Conservation (phyloP, 306 rosid genomes). For the Comarum palustre region DNA sequence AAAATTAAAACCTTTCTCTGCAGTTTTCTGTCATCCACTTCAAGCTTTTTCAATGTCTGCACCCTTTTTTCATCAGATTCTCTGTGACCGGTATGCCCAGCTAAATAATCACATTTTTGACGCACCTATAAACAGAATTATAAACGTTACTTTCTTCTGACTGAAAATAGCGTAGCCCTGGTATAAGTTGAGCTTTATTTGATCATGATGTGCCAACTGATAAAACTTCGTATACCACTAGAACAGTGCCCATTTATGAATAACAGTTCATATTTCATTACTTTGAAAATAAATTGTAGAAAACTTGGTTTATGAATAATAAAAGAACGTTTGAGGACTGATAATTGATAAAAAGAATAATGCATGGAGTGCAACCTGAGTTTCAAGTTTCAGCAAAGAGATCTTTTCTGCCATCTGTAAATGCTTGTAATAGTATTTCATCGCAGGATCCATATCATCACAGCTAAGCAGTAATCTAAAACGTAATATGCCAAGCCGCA, state of each 20-base stretch:
- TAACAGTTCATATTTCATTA: too few relatives aligned
- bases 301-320: background rate
- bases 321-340: background rate
- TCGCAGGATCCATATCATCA: slow-evolving; percentile 72
- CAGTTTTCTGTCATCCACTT: slow-evolving; percentile 39
- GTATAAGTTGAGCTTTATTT: background rate
- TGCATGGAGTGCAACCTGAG: slow-evolving; percentile 49
- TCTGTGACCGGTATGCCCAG: slow-evolving; percentile 50
- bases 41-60: slow-evolving; percentile 45
- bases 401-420: slow-evolving; percentile 54
- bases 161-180: background rate
- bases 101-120: slow-evolving; percentile 60
- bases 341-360: background rate
- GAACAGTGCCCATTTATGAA: background rate
- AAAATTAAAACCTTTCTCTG: slow-evolving; percentile 58
- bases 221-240: background rate
- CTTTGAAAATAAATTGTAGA: background rate
- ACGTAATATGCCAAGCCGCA: slow-evolving; percentile 65
- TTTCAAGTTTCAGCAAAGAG: slow-evolving; percentile 67
- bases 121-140: slow-evolving; percentile 50
- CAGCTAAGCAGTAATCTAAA: slow-evolving; percentile 69
- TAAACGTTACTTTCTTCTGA: background rate
- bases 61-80: slow-evolving; percentile 55
- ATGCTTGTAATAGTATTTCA: slow-evolving; percentile 69
- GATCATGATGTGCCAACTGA: background rate